phyloP scores from a whole-genome alignment of 2,329 filamentous ascomycete genomes.

The Aspergillus bombycis region DNA sequence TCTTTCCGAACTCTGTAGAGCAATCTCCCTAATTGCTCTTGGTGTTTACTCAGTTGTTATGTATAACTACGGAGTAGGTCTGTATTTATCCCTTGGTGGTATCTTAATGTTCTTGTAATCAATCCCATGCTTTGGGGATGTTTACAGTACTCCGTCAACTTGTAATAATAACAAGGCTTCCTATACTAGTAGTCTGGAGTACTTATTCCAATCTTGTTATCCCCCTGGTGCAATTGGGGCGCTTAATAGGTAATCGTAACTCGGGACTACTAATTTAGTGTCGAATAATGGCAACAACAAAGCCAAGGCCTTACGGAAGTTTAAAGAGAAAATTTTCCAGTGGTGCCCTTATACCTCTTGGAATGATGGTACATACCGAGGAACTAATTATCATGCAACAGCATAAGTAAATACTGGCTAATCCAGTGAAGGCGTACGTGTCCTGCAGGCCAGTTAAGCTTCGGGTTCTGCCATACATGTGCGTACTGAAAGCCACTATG shows the following conservation, averaged over 20 bases:
- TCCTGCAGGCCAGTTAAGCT: slow-evolving; percentile 16
- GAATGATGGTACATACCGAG: background rate
- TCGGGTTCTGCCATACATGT: slow-evolving; percentile 11
- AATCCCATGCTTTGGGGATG: background rate
- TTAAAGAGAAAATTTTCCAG: background rate
- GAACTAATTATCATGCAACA: background rate
- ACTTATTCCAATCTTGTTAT: background rate
- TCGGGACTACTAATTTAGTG: background rate
- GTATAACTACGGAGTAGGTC: background rate
- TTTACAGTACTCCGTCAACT: too few species aligned
- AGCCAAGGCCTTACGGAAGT: slow-evolving; percentile 1
- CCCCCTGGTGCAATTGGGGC: background rate
- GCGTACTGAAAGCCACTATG: background rate
- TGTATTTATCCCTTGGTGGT: background rate
- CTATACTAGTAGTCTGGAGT: background rate
- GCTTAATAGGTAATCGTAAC: background rate
- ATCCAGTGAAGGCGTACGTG: slow-evolving; percentile 10
- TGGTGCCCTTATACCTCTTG: background rate
- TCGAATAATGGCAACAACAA: background rate
- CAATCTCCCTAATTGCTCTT: background rate
- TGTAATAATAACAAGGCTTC: background rate
- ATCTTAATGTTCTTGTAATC: background rate
- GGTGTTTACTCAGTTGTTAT: background rate
- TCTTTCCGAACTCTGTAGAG: too few species aligned
- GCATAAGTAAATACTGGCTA: background rate